These are phyloP conservation scores for Ploettnerulaceae sp. DNA, from an alignment of 2,329 filamentous ascomycete species.

Conservation along the genomic window DNA sequence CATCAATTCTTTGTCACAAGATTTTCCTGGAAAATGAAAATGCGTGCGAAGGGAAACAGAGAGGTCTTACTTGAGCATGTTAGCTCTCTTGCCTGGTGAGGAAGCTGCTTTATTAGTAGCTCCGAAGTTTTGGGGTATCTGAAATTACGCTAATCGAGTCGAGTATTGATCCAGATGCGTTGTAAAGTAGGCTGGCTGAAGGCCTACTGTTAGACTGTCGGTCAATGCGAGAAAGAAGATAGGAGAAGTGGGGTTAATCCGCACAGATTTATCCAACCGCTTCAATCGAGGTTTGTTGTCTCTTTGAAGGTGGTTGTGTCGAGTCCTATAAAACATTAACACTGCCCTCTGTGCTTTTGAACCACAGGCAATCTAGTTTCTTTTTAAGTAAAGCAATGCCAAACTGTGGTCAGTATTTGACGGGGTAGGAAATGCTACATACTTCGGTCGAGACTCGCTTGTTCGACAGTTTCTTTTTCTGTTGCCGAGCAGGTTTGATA, in stretches of 20 bases:
- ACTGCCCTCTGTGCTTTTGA: neutral
- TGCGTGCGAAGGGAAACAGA: neutral
- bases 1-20: slow-evolving; percentile 14
- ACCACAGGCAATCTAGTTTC: slow-evolving; percentile 1
- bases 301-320: slow-evolving; percentile 28
- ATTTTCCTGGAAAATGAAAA: neutral
- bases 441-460: slow-evolving; percentile 32
- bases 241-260: slow-evolving; percentile 18
- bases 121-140: neutral
- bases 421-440: slow-evolving; percentile 26
- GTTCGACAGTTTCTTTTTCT: slow-evolving; percentile 29
- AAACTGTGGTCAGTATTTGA: slow-evolving; percentile 12
- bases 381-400: slow-evolving; percentile 8
- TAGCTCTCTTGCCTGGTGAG: slow-evolving; percentile 1
- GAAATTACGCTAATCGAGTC: neutral
- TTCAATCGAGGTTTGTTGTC: slow-evolving; percentile 32
- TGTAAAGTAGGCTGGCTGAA: neutral
- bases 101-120: slow-evolving; percentile 7
- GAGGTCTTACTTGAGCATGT: slow-evolving; percentile 8
- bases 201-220: slow-evolving; percentile 31
- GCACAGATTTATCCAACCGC: slow-evolving; percentile 32
- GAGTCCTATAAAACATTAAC: slow-evolving; percentile 31
- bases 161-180: neutral
- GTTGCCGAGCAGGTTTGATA: slow-evolving; percentile 17
- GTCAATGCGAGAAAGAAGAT: slow-evolving; percentile 26